Evolutionary conservation across 352 stramenopile genomes (phyloP).

Genomic region (Globisporangium emineosum): DNA sequence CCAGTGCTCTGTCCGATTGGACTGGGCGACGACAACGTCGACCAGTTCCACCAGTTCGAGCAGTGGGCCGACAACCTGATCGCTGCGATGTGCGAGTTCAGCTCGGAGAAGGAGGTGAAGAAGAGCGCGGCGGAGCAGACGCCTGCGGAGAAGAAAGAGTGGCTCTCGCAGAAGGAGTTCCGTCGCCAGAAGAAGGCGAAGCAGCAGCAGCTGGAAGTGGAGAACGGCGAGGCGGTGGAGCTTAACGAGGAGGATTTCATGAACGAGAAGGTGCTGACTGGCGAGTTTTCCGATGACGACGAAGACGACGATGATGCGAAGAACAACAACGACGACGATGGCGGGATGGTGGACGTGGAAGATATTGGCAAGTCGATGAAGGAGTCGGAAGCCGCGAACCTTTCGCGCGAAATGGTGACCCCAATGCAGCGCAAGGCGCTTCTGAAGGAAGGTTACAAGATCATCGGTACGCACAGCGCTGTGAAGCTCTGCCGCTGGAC

Average conservation of each 20-base stretch:
- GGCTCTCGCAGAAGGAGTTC: conserved; percentile 83
- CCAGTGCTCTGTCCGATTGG: conserved; percentile 53
- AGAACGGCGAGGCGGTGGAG: conserved; percentile 54
- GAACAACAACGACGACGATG: conserved; percentile 24
- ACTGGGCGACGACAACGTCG: conserved; percentile 80
- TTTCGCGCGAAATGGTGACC: conserved; percentile 94
- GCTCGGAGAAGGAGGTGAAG: conserved; percentile 35
- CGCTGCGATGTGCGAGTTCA: conserved; percentile 73
- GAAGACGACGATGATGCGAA: conserved; percentile 37
- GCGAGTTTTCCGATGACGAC: conserved; percentile 68
- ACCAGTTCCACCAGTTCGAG: conserved; percentile 82
- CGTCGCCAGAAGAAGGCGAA: conserved; percentile 80
- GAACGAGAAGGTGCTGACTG: conserved; percentile 79
- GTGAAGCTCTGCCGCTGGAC: conserved; percentile 99
- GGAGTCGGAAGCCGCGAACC: conserved; percentile 62
- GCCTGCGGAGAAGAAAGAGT: conserved; percentile 27
- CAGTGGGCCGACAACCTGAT: conserved; percentile 79
- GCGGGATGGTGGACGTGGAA: conserved; percentile 81
- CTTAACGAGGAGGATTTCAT: conserved; percentile 83
- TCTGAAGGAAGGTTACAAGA: conserved; percentile 98
- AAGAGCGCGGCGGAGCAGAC: conserved; percentile 15
- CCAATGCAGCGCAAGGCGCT: conserved; percentile 91
- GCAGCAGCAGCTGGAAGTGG: conserved; percentile 46
- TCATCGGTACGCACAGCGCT: conserved; percentile 97
- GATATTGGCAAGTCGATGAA: conserved; percentile 87